A percentile compares a stretch with the other conserved stretches of the same genome.
These are phyloP conservation scores for Venturia aucupariae DNA, from an alignment of 2,329 filamentous ascomycete genomes.

Conservation along the genomic window DNA sequence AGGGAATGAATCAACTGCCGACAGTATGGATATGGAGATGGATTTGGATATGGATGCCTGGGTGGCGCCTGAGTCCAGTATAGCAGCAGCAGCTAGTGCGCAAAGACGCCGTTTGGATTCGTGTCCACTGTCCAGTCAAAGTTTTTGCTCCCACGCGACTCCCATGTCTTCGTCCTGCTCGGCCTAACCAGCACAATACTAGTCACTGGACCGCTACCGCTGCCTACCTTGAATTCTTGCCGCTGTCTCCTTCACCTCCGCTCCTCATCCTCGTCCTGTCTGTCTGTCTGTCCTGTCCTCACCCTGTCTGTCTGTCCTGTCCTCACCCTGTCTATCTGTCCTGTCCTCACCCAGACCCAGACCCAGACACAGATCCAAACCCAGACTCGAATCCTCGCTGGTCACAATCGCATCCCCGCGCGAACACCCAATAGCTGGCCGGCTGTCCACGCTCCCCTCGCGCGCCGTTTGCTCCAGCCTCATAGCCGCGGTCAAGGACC, in stretches of 20 bases:
- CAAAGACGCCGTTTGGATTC: not conserved
- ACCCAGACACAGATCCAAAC: no score
- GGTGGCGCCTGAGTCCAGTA: not conserved
- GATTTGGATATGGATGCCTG: no score
- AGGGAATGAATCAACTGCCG: no score
- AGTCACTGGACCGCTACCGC: not conserved
- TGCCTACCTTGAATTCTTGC: conserved; percentile 3
- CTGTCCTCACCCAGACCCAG: no score
- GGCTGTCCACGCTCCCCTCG: not conserved
- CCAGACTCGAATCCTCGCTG: not conserved
- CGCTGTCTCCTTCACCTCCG: conserved; percentile 7
- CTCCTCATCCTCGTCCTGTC: conserved; percentile 5
- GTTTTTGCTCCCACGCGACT: not conserved
- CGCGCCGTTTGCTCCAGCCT: not conserved
- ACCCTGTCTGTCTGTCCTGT: no score
- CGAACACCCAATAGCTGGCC: not conserved
- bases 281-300: no score
- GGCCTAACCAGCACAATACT: not conserved
- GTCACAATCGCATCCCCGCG: not conserved
- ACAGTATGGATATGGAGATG: no score
- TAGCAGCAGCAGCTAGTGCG: not conserved
- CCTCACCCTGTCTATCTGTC: no score
- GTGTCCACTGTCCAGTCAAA: no score
- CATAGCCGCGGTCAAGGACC: not conserved
- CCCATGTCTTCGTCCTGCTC: not conserved